Evolutionary conservation across 345 rosid species (phyloP).

Genomic region (Linum usitatissimum): DNA sequence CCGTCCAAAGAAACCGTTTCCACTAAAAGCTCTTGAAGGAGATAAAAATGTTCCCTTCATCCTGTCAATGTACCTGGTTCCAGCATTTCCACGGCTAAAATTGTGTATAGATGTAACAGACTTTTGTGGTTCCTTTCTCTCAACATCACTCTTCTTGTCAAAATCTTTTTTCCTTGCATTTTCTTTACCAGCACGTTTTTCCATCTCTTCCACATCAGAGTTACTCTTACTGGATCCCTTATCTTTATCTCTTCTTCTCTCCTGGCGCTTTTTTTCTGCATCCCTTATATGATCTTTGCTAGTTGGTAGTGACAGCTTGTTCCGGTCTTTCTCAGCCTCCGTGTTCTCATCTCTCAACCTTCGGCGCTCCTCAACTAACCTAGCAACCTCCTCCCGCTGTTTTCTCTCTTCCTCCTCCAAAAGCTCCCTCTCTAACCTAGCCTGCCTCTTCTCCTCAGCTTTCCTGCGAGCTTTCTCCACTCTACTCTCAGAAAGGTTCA

Average conservation of each 20-base stretch:
- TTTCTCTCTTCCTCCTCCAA: slow-evolving; percentile 90
- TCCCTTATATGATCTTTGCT: slow-evolving; percentile 56
- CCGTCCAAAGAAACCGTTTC: slow-evolving; percentile 74
- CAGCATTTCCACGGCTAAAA: slow-evolving; percentile 38
- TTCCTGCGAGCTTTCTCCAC: slow-evolving; percentile 87
- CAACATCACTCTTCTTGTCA: slow-evolving; percentile 47
- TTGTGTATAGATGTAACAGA: slow-evolving; percentile 31
- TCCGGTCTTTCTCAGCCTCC: slow-evolving; percentile 57
- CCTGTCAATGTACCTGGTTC: slow-evolving; percentile 72
- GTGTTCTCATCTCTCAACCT: slow-evolving; percentile 67
- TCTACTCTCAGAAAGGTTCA: slow-evolving; percentile 58
- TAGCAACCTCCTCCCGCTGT: slow-evolving; percentile 93
- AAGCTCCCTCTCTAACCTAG: slow-evolving; percentile 79
- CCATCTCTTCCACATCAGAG: slow-evolving; percentile 82
- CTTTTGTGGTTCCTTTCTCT: slow-evolving; percentile 40
- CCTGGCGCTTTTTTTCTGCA: slow-evolving; percentile 70
- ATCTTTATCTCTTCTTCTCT: slow-evolving; percentile 83
- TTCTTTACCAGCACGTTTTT: slow-evolving; percentile 56
- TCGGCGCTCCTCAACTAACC: slow-evolving; percentile 88
- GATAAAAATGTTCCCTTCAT: slow-evolving; percentile 78
- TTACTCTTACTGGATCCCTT: slow-evolving; percentile 83
- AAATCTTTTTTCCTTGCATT: slow-evolving; percentile 43
- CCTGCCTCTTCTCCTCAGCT: slow-evolving; percentile 96
- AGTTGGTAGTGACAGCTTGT: slow-evolving; percentile 31
- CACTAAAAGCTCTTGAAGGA: slow-evolving; percentile 73